A percentile compares a stretch with the other conserved stretches of the same genome.
phyloP scores from a whole-genome alignment of 306 rosid species.

The Dryas octopetala region DNA sequence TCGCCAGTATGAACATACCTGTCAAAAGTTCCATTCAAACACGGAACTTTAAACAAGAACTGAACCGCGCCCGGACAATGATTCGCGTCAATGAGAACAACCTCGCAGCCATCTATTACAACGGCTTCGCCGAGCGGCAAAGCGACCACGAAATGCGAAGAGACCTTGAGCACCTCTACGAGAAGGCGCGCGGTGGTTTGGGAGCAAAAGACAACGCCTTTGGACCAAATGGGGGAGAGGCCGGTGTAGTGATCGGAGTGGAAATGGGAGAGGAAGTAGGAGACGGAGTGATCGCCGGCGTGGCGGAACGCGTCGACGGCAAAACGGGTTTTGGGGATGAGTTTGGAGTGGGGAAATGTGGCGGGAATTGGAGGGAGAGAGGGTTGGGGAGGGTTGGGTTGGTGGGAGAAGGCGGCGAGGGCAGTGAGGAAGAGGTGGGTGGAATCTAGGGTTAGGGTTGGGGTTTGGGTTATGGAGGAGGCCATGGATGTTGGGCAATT shows the following conservation, averaged over 20 bases:
- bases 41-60: conserved; percentile 59
- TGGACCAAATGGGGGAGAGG: conserved; percentile 67
- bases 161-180: conserved; percentile 45
- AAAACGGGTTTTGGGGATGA: conserved; percentile 80
- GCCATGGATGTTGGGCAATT: conserved; percentile 29
- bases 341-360: conserved; percentile 62
- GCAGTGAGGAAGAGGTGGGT: conserved; percentile 51
- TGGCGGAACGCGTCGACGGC: conserved; percentile 73
- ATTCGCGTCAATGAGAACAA: conserved; percentile 69
- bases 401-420: conserved; percentile 30
- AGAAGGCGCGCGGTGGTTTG: conserved; percentile 57
- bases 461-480: conserved; percentile 29
- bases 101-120: conserved; percentile 51
- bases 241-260: conserved; percentile 91
- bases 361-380: conserved; percentile 43
- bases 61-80: conserved; percentile 94
- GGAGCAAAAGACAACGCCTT: conserved; percentile 77
- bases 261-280: conserved; percentile 93
- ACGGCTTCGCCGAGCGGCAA: conserved; percentile 45
- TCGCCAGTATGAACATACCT: conserved; percentile 92
- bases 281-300: conserved; percentile 51
- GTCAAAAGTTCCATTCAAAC: conserved; percentile 21
- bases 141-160: conserved; percentile 44
- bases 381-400: conserved; percentile 31
- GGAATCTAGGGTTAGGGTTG: conserved; percentile 45